Conservation (phyloP, 78 protist genomes). For the Bigelowiella natans region DNA sequence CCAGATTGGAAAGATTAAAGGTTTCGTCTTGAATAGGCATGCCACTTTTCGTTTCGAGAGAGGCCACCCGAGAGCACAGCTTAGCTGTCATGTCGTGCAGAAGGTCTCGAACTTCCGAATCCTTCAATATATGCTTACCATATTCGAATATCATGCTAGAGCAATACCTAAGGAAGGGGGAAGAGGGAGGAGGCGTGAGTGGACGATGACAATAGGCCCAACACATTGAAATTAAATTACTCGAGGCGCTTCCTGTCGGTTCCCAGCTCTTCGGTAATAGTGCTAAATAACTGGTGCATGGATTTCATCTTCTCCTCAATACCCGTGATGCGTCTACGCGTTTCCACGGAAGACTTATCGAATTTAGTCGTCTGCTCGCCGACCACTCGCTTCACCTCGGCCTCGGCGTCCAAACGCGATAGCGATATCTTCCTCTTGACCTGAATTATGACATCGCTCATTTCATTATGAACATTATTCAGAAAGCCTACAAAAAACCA, state of each 20-base stretch:
- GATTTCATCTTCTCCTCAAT: not conserved
- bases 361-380: not conserved
- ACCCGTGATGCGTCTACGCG: not conserved
- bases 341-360: not conserved
- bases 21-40: no score
- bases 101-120: not conserved
- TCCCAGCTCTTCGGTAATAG: not conserved
- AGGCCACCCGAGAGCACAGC: not conserved
- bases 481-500: no score
- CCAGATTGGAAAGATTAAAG: no score
- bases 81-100: not conserved
- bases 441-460: no score
- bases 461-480: no score
- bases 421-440: not conserved
- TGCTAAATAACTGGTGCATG: not conserved
- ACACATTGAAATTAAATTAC: no score
- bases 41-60: not conserved
- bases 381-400: not conserved
- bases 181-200: no score
- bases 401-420: not conserved
- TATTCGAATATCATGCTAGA: not conserved
- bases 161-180: no score
- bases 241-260: not conserved
- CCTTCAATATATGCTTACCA: not conserved
- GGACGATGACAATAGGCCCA: no score